Percentiles rank a stretch among this genome's conserved stretches.
phyloP scores from a whole-genome alignment of 805 yeast genomes.

The Danielia reshetovae region DNA sequence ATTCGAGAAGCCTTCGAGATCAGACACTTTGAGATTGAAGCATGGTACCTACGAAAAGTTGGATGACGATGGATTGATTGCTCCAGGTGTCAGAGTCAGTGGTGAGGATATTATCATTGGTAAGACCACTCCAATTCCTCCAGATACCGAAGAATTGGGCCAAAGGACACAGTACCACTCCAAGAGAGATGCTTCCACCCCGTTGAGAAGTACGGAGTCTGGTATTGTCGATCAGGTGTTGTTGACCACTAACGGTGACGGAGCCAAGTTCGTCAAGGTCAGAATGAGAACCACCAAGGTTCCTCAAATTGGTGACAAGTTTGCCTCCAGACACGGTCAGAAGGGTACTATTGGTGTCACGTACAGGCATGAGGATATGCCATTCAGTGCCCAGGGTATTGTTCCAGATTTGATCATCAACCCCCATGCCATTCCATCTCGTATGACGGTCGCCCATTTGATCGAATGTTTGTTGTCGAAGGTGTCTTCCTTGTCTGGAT shows the following conservation, averaged over 20 bases:
- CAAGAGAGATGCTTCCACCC: constrained; percentile 97
- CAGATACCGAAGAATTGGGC: constrained; percentile 97
- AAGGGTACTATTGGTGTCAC: constrained; percentile 99
- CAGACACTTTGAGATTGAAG: constrained; percentile 90
- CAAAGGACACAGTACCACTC: constrained; percentile 98
- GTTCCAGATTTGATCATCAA: constrained; percentile 97
- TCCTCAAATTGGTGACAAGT: constrained; percentile 99
- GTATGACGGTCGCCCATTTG: constrained; percentile 99
- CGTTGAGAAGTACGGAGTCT: constrained; percentile 91
- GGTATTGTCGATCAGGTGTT: constrained; percentile 98
- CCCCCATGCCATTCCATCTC: constrained; percentile 99
- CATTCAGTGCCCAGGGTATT: constrained; percentile 90
- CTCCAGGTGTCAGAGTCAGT: constrained; percentile 97
- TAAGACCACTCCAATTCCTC: constrained; percentile 98
- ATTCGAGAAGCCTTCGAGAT: constrained; percentile 93
- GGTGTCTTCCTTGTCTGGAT: constrained; percentile 90
- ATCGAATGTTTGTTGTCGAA: constrained; percentile 96
- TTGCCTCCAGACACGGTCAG: constrained; percentile 99
- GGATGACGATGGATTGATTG: constrained; percentile 96
- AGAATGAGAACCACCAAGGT: constrained; percentile 98
- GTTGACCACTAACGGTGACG: constrained; percentile 96
- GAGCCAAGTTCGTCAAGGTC: constrained; percentile 94
- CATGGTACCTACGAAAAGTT: constrained; percentile 98
- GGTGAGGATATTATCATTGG: constrained; percentile 99
- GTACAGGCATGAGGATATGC: constrained; percentile 98